Conservation (phyloP, 306 rosid genomes). For the Fragaria ananassa region DNA sequence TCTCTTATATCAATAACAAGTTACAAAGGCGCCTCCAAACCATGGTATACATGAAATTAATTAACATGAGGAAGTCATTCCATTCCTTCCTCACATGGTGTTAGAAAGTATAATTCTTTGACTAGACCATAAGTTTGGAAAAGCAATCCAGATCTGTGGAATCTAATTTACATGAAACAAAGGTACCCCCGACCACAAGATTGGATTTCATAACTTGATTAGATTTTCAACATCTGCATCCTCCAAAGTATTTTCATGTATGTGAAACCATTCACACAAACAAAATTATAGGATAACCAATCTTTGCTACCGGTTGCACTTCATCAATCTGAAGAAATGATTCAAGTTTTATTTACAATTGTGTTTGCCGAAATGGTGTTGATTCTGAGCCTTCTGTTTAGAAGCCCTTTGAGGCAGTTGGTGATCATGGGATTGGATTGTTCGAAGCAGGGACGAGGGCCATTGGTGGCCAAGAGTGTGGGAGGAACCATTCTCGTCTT, state of each 20-base stretch:
- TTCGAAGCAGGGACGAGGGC: constrained; percentile 52
- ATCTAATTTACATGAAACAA: background rate
- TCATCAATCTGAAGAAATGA: constrained; percentile 32
- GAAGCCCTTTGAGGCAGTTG: constrained; percentile 49
- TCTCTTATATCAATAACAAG: background rate
- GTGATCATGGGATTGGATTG: constrained; percentile 40
- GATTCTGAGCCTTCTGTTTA: constrained; percentile 39
- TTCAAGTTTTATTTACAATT: constrained; percentile 38
- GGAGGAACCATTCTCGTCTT: constrained; percentile 52
- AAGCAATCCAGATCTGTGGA: background rate
- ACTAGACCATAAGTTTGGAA: background rate
- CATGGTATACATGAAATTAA: background rate
- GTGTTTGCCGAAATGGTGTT: constrained; percentile 42
- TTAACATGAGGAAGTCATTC: background rate
- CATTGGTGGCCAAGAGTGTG: constrained; percentile 51
- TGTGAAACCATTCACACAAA: background rate
- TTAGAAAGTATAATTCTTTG: constrained; percentile 16
- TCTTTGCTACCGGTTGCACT: background rate
- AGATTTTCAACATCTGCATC: constrained; percentile 5
- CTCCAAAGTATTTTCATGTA: background rate
- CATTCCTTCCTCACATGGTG: background rate
- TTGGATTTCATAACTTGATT: background rate
- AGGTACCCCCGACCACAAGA: background rate
- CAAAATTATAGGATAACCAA: background rate
- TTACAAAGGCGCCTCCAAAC: background rate